phyloP scores from a whole-genome alignment of 2,329 filamentous ascomycete genomes.

The Plectosphaerella cucumerina region DNA sequence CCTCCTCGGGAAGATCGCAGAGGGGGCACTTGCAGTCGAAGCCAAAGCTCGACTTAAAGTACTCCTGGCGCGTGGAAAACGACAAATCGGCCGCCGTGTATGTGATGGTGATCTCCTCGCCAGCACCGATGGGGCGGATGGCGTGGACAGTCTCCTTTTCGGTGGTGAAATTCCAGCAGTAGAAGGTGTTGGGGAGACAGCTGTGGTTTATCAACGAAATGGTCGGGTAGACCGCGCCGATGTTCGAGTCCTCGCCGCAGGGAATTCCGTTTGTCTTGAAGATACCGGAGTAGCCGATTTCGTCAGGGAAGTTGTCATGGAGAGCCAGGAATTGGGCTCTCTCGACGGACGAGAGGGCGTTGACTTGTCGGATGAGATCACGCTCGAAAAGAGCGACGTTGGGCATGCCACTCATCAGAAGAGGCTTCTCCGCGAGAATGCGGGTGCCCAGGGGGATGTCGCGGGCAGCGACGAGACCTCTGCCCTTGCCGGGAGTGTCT shows the following conservation, averaged over 20 bases:
- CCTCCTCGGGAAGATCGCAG: conserved; percentile 23
- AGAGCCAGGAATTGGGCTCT: neutral
- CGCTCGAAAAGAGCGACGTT: neutral
- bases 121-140: conserved; percentile 18
- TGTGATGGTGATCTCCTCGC: conserved; percentile 24
- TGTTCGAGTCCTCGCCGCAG: conserved; percentile 16
- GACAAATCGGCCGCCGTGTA: conserved; percentile 11
- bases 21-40: conserved; percentile 35
- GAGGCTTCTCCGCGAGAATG: conserved; percentile 5
- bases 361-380: neutral
- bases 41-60: conserved; percentile 30
- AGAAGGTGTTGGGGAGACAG: conserved; percentile 24
- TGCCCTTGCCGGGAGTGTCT: conserved; percentile 3
- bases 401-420: neutral
- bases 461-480: conserved; percentile 3
- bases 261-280: conserved; percentile 26
- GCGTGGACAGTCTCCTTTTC: conserved; percentile 25
- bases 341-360: neutral
- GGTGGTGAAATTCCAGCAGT: conserved; percentile 20
- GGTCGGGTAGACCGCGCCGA: conserved; percentile 21
- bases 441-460: conserved; percentile 6
- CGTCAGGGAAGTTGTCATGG: conserved; percentile 13
- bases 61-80: conserved; percentile 17
- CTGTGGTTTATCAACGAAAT: conserved; percentile 29
- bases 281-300: conserved; percentile 18